phyloP scores from a whole-genome alignment of 1,284 basidiomycete genomes.

The Uromyces viciae-fabae region DNA sequence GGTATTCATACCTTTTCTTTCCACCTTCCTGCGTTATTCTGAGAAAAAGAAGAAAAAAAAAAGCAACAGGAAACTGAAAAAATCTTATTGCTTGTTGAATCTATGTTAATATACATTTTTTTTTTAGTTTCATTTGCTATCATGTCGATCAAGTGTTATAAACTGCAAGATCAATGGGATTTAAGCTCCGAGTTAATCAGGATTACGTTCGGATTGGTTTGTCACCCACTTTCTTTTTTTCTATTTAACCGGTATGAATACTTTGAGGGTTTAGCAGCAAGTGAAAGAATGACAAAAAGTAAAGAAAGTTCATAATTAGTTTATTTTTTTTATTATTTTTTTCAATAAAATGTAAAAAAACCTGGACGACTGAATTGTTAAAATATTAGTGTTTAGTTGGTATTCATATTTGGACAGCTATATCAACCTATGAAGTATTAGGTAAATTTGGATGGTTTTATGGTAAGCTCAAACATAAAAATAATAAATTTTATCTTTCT shows the following conservation, averaged over 20 bases:
- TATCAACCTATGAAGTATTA: conserved; percentile 84
- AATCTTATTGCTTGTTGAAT: neutral
- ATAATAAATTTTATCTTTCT: too few species aligned
- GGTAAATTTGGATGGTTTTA: conserved; percentile 97
- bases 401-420: conserved; percentile 84
- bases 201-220: conserved; percentile 75
- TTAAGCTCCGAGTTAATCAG: conserved; percentile 82
- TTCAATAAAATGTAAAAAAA: neutral
- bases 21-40: neutral
- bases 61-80: too few species aligned
- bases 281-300: neutral
- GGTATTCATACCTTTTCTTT: conserved; percentile 62
- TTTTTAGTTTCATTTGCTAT: conserved; percentile 60
- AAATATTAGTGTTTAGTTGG: conserved; percentile 69
- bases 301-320: too few species aligned
- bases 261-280: neutral
- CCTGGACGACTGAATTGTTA: neutral
- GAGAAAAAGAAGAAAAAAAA: too few species aligned
- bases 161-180: conserved; percentile 74
- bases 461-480: conserved; percentile 58
- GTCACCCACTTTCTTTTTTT: conserved; percentile 53
- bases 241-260: neutral
- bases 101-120: conserved; percentile 55
- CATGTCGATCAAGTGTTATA: conserved; percentile 81
- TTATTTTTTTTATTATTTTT: neutral